phyloP scores from a whole-genome alignment of 352 stramenopile genomes.

The Saprolegnia parasitica region DNA sequence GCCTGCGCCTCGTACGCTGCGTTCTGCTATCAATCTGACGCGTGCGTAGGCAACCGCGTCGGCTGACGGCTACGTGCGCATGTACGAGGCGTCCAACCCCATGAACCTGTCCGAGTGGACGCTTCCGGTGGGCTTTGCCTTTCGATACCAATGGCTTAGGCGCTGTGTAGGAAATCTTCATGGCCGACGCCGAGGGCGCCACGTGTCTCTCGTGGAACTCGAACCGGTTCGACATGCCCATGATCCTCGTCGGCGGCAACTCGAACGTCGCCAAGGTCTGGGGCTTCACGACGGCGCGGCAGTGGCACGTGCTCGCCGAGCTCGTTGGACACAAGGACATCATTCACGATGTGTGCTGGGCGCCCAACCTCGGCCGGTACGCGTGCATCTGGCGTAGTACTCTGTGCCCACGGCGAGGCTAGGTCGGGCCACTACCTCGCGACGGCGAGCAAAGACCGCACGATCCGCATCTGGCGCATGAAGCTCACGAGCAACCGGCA shows the following conservation, averaged over 20 bases:
- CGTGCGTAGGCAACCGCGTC: slow-evolving; percentile 81
- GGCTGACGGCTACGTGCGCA: slow-evolving; percentile 92
- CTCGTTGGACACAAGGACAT: slow-evolving; percentile 80
- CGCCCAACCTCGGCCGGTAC: slow-evolving; percentile 90
- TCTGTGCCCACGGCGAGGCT: too few species aligned
- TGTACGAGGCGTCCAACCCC: slow-evolving; percentile 94
- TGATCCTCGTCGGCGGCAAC: slow-evolving; percentile 91
- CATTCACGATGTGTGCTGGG: slow-evolving; percentile 95
- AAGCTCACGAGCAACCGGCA: slow-evolving; percentile 60
- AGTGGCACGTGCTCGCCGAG: slow-evolving; percentile 82
- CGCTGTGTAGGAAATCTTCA: slow-evolving; percentile 56
- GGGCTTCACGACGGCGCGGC: slow-evolving; percentile 84
- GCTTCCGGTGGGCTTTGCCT: slow-evolving; percentile 44
- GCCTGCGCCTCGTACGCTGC: slow-evolving; percentile 75
- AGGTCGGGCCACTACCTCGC: slow-evolving; percentile 89
- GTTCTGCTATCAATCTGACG: not conserved
- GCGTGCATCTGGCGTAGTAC: slow-evolving; percentile 32
- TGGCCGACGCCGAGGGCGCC: slow-evolving; percentile 78
- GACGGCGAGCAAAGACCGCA: slow-evolving; percentile 89
- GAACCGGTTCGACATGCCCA: slow-evolving; percentile 91
- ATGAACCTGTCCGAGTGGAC: slow-evolving; percentile 96
- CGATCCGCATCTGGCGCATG: slow-evolving; percentile 81
- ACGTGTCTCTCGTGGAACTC: slow-evolving; percentile 94
- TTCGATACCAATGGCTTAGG: slow-evolving; percentile 17
- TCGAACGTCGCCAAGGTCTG: slow-evolving; percentile 80